Evolutionary conservation across 805 yeast genomes (phyloP).

Genomic region (Jamesozyma gamospora): DNA sequence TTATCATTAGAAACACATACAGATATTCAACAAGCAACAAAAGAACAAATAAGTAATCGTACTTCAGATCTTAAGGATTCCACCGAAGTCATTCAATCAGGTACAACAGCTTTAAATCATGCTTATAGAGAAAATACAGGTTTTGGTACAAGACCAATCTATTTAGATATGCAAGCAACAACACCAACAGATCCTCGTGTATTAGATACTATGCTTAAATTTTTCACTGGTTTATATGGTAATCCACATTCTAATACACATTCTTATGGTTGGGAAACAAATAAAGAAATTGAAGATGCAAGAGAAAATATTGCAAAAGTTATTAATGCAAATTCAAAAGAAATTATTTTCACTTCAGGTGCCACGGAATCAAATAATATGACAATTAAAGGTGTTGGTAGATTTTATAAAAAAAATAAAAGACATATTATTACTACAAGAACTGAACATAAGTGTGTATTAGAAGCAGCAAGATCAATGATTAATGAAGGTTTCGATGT

Average conservation of each 20-base stretch:
- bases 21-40: slow-evolving; percentile 26
- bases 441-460: slow-evolving; percentile 98
- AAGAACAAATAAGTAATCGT: slow-evolving; percentile 23
- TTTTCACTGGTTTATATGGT: slow-evolving; percentile 88
- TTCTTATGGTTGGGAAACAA: slow-evolving; percentile 98
- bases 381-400: slow-evolving; percentile 90
- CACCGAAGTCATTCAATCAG: slow-evolving; percentile 17
- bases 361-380: slow-evolving; percentile 96
- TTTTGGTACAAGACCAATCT: slow-evolving; percentile 79
- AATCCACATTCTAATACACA: slow-evolving; percentile 97
- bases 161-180: slow-evolving; percentile 95
- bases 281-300: slow-evolving; percentile 79
- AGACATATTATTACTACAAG: slow-evolving; percentile 91
- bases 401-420: slow-evolving; percentile 83
- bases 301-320: slow-evolving; percentile 73
- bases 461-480: slow-evolving; percentile 88
- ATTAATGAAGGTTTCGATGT: slow-evolving; percentile 97
- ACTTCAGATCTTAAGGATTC: slow-evolving; percentile 8
- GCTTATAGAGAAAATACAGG: slow-evolving; percentile 33
- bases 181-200: slow-evolving; percentile 98
- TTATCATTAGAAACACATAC: slow-evolving; percentile 26
- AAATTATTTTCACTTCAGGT: slow-evolving; percentile 92
- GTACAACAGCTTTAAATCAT: slow-evolving; percentile 28
- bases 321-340: slow-evolving; percentile 91
- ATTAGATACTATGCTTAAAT: slow-evolving; percentile 74